Percentiles rank a stretch among this genome's conserved stretches.
These are phyloP conservation scores for Colletotrichum tanaceti DNA, from an alignment of 2,329 filamentous ascomycete genomes.

Conservation along the genomic window DNA sequence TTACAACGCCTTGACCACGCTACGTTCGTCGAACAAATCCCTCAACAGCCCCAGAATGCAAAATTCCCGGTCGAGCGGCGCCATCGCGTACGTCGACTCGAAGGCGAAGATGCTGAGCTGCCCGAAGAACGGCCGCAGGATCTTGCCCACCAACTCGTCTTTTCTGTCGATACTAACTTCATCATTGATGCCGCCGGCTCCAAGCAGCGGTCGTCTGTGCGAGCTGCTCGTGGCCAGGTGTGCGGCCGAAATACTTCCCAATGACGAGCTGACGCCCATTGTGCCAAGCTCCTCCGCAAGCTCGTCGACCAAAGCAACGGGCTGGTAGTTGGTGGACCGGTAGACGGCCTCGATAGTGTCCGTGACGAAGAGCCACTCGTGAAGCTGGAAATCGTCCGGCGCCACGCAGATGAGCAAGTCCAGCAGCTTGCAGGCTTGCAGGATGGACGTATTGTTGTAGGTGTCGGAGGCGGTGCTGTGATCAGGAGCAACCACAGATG, in stretches of 20 bases:
- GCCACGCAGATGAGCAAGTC: constrained; percentile 87
- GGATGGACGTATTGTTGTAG: constrained; percentile 79
- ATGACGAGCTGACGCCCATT: constrained; percentile 48
- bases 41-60: constrained; percentile 74
- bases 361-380: constrained; percentile 97
- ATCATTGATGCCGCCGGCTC: constrained; percentile 64
- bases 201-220: constrained; percentile 62
- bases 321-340: constrained; percentile 74
- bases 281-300: constrained; percentile 79
- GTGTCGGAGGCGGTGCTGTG: constrained; percentile 73
- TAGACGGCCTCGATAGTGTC: constrained; percentile 98
- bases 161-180: constrained; percentile 68
- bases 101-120: constrained; percentile 94
- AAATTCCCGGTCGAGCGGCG: constrained; percentile 70
- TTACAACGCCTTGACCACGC: constrained; percentile 69
- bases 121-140: constrained; percentile 88
- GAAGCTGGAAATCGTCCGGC: constrained; percentile 97
- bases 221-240: constrained; percentile 51
- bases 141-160: constrained; percentile 78
- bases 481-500: constrained; percentile 76
- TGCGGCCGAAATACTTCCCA: constrained; percentile 52
- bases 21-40: constrained; percentile 85
- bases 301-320: constrained; percentile 84
- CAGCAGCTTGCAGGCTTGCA: constrained; percentile 94
- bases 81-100: constrained; percentile 92